These are phyloP conservation scores for Nemania sp. DNA, from an alignment of 2,329 filamentous ascomycete genomes.

Conservation along the genomic window DNA sequence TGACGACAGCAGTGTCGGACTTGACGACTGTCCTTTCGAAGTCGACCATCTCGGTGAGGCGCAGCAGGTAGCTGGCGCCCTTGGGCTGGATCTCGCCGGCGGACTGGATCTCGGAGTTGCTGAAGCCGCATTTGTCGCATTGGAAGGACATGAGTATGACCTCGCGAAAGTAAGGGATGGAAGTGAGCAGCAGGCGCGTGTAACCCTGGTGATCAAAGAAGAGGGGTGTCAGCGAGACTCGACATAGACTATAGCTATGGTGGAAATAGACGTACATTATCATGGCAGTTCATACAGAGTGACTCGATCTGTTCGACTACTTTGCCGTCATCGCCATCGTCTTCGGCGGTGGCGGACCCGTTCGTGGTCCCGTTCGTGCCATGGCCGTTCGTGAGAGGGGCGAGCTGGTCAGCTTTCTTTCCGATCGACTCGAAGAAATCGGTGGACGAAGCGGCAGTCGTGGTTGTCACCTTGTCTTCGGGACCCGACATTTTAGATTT, in stretches of 20 bases:
- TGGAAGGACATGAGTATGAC: constrained; percentile 96
- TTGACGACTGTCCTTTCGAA: constrained; percentile 89
- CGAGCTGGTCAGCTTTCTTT: constrained; percentile 61
- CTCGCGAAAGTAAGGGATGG: constrained; percentile 96
- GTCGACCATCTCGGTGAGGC: constrained; percentile 72
- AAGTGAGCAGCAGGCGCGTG: constrained; percentile 85
- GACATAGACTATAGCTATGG: background rate
- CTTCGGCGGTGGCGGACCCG: constrained; percentile 29
- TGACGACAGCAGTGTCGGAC: constrained; percentile 82
- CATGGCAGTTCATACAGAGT: constrained; percentile 83
- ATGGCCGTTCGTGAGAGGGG: constrained; percentile 46
- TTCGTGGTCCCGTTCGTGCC: constrained; percentile 38
- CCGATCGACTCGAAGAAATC: constrained; percentile 68
- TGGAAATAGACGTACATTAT: constrained; percentile 62
- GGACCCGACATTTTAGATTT: constrained; percentile 49
- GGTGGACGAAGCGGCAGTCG: constrained; percentile 40
- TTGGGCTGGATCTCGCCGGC: constrained; percentile 91
- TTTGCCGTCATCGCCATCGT: constrained; percentile 49
- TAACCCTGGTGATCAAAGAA: constrained; percentile 61
- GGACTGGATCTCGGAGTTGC: constrained; percentile 92
- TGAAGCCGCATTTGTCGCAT: constrained; percentile 86
- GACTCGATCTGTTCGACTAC: constrained; percentile 74
- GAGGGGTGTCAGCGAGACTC: background rate
- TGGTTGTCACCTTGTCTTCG: constrained; percentile 43
- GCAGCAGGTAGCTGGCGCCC: constrained; percentile 82